Evolutionary conservation across 1,139 yeast genomes (phyloP), one percentile per base, ranked within the genome.

Genomic region (Yamadazyma dushanensis): DNA sequence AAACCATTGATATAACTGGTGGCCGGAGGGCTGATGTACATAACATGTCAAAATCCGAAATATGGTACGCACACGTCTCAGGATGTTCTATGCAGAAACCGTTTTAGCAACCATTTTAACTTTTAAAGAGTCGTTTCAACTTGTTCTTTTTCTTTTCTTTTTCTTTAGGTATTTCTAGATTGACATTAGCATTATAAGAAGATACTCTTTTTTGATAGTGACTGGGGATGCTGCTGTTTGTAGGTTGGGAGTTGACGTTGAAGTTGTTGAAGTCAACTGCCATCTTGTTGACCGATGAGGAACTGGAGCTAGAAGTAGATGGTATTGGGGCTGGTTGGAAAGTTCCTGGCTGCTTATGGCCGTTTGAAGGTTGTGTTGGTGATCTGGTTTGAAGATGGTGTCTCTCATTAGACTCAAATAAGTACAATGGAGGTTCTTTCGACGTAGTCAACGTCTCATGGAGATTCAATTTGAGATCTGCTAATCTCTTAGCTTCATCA

Each of bases 101-200:
- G n/a, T n/a, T n/a, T n/a, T n/a, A n/a, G n/a, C 24, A 5, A 21
- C 24, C n/a, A 10, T 13, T 25, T 25, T 13, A 7, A 7, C 5
- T 37, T 54, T 63, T 67, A 44, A 68, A 67, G 25, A 68, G 51
- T 29, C 59, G 56, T 47, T 63, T 66, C 47, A 68, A 56, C 40
- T 60, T 59, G 19, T 56, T 55, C 49, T 66, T 65, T 53, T 66
- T 66, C 36, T 59, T 61, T 45, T 63, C 58, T 15, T 39, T 39
- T 15, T 41, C 45, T 5, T 43, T 39, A 29, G 43, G 39, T 7
- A 37, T 34, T 2, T 38, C 44, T 39, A 40, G 21, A 4, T 4
- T 26, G 47, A 21, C 41, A 32, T 35, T 35, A 44, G 30, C 23
- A 40, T 36, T 36, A 21, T 29, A 34, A 8, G 41, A 46, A 21